These are phyloP conservation scores for Brettanomyces naardenensis DNA, from an alignment of 805 yeast species.

Conservation along the genomic window DNA sequence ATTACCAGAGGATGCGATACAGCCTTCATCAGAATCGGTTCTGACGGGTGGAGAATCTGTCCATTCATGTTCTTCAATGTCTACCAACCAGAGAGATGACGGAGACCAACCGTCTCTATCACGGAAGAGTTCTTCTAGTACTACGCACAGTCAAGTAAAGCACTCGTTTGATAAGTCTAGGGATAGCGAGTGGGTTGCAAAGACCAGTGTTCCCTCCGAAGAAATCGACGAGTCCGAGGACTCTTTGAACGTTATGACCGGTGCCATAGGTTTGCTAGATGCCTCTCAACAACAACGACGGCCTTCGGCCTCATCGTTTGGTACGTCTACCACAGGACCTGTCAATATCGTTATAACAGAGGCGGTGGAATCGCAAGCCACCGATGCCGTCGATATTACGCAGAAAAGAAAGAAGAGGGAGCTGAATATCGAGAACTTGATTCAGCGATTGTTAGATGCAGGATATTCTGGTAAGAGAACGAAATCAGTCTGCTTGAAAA, in stretches of 20 bases:
- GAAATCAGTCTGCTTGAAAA: slow-evolving; percentile 79
- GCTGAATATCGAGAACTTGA: slow-evolving; percentile 70
- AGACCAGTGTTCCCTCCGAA: not conserved
- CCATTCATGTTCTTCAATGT: not conserved
- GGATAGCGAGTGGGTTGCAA: slow-evolving; percentile 1
- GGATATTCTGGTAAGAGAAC: slow-evolving; percentile 95
- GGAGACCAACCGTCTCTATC: not conserved
- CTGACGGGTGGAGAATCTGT: not conserved
- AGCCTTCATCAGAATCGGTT: not conserved
- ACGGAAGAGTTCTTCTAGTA: slow-evolving; percentile 1
- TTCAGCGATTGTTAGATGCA: slow-evolving; percentile 87
- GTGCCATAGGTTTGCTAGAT: too few species aligned
- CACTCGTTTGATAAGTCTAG: not conserved
- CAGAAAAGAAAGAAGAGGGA: slow-evolving; percentile 9
- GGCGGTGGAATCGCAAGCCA: not conserved
- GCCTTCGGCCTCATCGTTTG: not conserved
- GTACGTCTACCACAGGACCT: not conserved
- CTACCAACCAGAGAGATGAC: not conserved
- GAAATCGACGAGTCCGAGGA: not conserved
- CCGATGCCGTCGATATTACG: not conserved
- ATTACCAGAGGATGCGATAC: not conserved
- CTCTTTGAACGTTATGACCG: not conserved
- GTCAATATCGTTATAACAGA: slow-evolving; percentile 1
- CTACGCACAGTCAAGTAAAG: not conserved
- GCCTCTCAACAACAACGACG: not conserved